Base-by-base conservation (phyloP, 2,329 filamentous ascomycete genomes). In the Aspergillus persii region DNA sequence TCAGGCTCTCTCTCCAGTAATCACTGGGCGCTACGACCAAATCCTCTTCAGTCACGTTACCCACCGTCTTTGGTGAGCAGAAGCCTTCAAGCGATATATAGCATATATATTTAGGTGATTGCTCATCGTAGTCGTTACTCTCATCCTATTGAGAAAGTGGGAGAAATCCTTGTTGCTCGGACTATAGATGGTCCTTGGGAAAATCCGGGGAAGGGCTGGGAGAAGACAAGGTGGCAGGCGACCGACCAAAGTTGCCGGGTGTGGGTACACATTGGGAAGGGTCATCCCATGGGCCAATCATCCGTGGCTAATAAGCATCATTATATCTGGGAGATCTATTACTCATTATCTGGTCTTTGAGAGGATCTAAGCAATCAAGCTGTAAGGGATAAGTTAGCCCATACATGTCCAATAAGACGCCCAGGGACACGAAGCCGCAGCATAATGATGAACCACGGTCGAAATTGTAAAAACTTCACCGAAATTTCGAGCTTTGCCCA, bases 41-140 rank as follows among this genome's bases (percentile, higher is more conserved):
- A 52, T 68, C 63, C 58, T 66, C 53, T 55, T 69, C 67, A 18
- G 66, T 70, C 36, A 65, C 63, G 58, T 54, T 66, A 50, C 58
- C 55, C 52, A 69, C 62, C 51, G 53, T 48, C 51, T 63, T 65
- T 26, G 63, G 61, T 68, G 39, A 70, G 59, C 47, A 62, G 63
- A 49, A 55, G 46, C 30, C 8, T 31, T 8, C 30, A 31, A 4
- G 30, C 30, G 30, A 31, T 31, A 31, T 48, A n/a, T 48, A 48
- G 46, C 46, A 26, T 11, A 48, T 48, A n/a, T 48, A 18, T 18
- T 48, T 31, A 31, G 30, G 30, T n/a, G 44, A 23, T 47, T 47
- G 44, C 26, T 47, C n/a, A 49, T 49, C 46, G 46, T 27, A 49
- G 46, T 49, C 46, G 46, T 23, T 29, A 49, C 46, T 49, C 18